These are phyloP conservation scores for Mycena maculata DNA, from an alignment of 768 basidiomycete genomes.

Conservation along the genomic window DNA sequence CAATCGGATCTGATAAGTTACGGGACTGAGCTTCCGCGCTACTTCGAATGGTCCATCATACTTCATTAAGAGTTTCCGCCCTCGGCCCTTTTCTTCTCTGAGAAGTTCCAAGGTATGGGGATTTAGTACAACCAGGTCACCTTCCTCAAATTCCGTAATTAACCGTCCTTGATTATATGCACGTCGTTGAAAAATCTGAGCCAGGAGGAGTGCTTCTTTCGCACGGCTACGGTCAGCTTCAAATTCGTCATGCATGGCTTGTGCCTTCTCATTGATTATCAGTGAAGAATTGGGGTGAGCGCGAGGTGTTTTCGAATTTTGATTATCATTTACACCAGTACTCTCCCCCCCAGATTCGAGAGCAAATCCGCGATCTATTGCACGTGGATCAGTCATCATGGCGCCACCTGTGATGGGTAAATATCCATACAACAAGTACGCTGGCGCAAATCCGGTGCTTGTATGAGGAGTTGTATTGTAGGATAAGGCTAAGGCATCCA, in stretches of 20 bases:
- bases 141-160: neutral
- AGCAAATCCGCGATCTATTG: neutral
- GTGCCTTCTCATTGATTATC: too few species aligned
- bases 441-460: slow-evolving; percentile 41
- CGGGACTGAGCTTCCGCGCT: neutral
- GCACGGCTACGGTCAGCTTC: neutral
- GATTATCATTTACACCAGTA: neutral
- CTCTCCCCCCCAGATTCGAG: neutral
- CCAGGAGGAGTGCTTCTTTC: neutral
- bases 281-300: neutral
- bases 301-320: neutral
- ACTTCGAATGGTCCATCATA: neutral
- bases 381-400: too few species aligned
- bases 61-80: neutral
- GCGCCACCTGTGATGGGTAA: slow-evolving; percentile 29
- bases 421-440: slow-evolving; percentile 42
- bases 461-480: too few species aligned
- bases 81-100: neutral
- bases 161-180: neutral
- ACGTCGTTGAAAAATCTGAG: neutral
- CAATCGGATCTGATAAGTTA: too few species aligned
- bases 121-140: too few species aligned
- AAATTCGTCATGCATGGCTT: neutral
- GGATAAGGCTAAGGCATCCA: slow-evolving; percentile 40
- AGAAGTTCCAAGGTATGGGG: neutral